Evolutionary conservation across 345 rosid genomes (phyloP).

Genomic region (Arabis alpina): DNA sequence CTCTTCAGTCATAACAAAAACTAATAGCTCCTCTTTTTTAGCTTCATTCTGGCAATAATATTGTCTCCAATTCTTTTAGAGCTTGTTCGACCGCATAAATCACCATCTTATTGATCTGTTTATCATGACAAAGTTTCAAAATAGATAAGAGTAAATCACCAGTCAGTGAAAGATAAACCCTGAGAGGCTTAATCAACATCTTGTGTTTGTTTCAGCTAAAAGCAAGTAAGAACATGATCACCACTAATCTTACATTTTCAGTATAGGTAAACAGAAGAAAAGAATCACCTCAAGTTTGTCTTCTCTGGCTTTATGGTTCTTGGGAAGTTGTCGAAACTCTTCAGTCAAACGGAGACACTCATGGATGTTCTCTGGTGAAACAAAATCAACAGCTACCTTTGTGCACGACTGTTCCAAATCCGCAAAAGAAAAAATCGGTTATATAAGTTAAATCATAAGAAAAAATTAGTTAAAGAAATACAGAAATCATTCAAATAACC

Average conservation of each 20-base stretch:
- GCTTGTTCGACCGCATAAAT: constrained; percentile 36
- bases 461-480: background rate
- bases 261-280: background rate
- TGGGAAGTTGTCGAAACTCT: constrained; percentile 88
- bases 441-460: background rate
- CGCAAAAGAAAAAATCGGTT: background rate
- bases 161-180: background rate
- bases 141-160: background rate
- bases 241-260: background rate
- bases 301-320: constrained; percentile 82
- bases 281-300: constrained; percentile 89
- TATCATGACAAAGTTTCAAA: background rate
- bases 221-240: background rate
- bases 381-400: constrained; percentile 92
- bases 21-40: background rate
- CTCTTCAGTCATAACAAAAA: background rate
- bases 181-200: background rate
- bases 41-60: constrained; percentile 5
- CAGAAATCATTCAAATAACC: constrained; percentile 48
- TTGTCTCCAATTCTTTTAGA: constrained; percentile 37
- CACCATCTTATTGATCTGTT: constrained; percentile 44
- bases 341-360: constrained; percentile 85
- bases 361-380: constrained; percentile 80
- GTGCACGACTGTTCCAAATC: constrained; percentile 74
- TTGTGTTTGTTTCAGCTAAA: background rate